phyloP scores from a whole-genome alignment of 805 yeast genomes.

The Yarrowia sp. region DNA sequence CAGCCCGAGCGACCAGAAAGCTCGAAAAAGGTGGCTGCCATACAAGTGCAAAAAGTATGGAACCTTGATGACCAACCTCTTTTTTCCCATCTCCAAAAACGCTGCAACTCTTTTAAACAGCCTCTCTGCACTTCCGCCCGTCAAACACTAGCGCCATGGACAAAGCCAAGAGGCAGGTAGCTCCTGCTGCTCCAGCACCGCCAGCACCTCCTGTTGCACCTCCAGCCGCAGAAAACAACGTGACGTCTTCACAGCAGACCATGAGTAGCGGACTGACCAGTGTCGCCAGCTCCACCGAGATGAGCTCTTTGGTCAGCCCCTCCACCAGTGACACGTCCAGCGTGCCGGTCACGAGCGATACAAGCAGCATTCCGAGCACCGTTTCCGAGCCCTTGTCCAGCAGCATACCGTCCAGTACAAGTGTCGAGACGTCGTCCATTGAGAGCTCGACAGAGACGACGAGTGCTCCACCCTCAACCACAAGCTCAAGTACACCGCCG shows the following conservation, averaged over 20 bases:
- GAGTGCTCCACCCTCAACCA: background rate
- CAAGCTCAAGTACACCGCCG: background rate
- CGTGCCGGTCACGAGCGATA: background rate
- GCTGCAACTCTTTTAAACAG: background rate
- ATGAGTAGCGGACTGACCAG: background rate
- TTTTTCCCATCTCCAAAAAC: background rate
- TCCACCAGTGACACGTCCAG: background rate
- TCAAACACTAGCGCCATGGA: constrained; percentile 16
- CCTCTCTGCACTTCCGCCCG: background rate
- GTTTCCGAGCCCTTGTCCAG: no score
- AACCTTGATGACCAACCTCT: constrained; percentile 7
- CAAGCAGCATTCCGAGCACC: constrained; percentile 9
- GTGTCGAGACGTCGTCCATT: background rate
- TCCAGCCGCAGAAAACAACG: constrained; percentile 6
- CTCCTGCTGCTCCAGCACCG: background rate
- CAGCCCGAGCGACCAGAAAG: no score
- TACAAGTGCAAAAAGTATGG: background rate
- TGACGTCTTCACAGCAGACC: background rate
- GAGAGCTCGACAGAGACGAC: background rate
- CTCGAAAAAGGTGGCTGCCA: no score
- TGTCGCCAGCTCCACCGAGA: background rate
- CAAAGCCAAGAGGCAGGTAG: constrained; percentile 24
- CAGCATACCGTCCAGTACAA: no score
- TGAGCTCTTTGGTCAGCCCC: background rate
- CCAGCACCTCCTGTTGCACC: background rate